A percentile compares a stretch with the other conserved stretches of the same genome.
Conservation (phyloP, 2,329 filamentous ascomycete species). For the Pseudodiploospora longispora region DNA sequence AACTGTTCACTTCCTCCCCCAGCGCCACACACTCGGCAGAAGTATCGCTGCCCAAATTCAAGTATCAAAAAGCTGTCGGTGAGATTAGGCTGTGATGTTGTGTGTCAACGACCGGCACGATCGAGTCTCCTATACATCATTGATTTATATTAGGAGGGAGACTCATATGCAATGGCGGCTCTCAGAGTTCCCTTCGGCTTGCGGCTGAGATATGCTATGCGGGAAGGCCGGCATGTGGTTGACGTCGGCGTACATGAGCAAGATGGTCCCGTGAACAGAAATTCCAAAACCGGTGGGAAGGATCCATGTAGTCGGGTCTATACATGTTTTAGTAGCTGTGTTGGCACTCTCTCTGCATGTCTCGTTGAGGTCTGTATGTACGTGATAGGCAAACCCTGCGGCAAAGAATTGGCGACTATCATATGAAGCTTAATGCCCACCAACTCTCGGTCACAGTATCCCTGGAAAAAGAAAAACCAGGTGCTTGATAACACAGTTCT, state of each 20-base stretch:
- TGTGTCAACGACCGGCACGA: slow-evolving; percentile 4
- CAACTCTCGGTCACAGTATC: too few relatives aligned
- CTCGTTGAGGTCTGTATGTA: too few relatives aligned
- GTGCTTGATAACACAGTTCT: too few relatives aligned
- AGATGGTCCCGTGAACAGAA: slow-evolving; percentile 8
- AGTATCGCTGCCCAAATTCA: slow-evolving; percentile 17
- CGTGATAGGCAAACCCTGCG: too few relatives aligned
- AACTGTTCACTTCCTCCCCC: neutral
- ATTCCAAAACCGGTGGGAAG: slow-evolving; percentile 1
- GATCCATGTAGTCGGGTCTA: neutral
- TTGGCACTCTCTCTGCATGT: too few relatives aligned
- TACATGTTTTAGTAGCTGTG: too few relatives aligned
- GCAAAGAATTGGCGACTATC: too few relatives aligned
- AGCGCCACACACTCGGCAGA: slow-evolving; percentile 5
- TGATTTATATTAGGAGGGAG: too few relatives aligned
- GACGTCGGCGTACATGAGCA: slow-evolving; percentile 10
- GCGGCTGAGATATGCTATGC: slow-evolving; percentile 3
- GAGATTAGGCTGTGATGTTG: slow-evolving; percentile 16
- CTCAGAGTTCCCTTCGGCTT: neutral
- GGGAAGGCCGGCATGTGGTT: neutral
- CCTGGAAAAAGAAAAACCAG: too few relatives aligned
- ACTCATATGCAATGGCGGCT: too few relatives aligned
- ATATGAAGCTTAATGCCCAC: too few relatives aligned
- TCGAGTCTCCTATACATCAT: too few relatives aligned
- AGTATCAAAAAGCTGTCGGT: slow-evolving; percentile 7